Evolutionary conservation across 2,329 filamentous ascomycete species (phyloP).

Genomic region (Claviceps humidiphila): DNA sequence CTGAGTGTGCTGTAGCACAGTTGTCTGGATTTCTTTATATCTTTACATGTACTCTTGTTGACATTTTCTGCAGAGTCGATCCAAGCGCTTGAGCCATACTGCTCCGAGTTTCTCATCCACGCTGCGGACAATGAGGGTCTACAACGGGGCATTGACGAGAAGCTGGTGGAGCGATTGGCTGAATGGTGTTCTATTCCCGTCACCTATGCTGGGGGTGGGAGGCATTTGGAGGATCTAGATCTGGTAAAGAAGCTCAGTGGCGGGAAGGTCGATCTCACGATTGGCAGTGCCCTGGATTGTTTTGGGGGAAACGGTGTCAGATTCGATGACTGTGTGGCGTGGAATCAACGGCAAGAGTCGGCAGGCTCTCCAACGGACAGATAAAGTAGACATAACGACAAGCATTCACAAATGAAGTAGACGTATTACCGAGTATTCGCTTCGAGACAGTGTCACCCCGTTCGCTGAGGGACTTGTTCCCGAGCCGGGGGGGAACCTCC

Average conservation of each 20-base stretch:
- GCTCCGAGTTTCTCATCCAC: constrained; percentile 93
- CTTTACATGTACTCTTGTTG: background rate
- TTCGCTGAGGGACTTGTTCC: constrained; percentile 4
- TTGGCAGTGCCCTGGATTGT: constrained; percentile 90
- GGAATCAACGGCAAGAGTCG: constrained; percentile 49
- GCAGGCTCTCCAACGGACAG: background rate
- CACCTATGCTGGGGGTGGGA: constrained; percentile 91
- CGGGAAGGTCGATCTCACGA: constrained; percentile 83
- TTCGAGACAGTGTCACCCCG: background rate
- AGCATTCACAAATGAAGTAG: too few relatives aligned
- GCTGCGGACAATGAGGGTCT: constrained; percentile 94
- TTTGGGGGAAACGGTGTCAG: constrained; percentile 82
- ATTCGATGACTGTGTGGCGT: constrained; percentile 78
- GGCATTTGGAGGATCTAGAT: constrained; percentile 69
- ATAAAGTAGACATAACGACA: background rate
- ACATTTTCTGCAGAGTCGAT: constrained; percentile 54
- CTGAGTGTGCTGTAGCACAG: background rate
- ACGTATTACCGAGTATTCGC: background rate
- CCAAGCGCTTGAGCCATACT: constrained; percentile 70
- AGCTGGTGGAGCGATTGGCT: constrained; percentile 62
- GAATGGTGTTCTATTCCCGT: constrained; percentile 86
- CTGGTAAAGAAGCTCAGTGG: constrained; percentile 64
- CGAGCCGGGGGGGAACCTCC: too few relatives aligned
- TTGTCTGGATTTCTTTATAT: background rate
- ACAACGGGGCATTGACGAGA: constrained; percentile 80